Evolutionary conservation across 1,284 basidiomycete species (phyloP).

Genomic region (Boletus albobrunnescens): DNA sequence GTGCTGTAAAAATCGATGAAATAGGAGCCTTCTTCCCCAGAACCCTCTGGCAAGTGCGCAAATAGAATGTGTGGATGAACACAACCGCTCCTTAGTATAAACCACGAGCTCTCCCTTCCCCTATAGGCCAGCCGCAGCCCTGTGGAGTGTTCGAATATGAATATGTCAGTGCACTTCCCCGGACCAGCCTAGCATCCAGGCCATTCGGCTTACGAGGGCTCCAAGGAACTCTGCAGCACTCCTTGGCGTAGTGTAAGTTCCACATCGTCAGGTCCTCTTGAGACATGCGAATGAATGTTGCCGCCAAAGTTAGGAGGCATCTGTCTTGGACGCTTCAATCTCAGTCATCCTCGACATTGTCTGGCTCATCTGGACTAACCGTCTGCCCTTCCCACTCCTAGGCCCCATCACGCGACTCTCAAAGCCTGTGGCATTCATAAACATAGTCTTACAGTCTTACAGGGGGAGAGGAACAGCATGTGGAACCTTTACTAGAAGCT

Average conservation of each 20-base stretch:
- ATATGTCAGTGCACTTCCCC: conserved; percentile 7
- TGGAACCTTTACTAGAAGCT: conserved; percentile 3
- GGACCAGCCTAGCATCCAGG: not conserved
- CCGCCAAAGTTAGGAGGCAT: conserved; percentile 37
- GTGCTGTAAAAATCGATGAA: not conserved
- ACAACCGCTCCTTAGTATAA: conserved; percentile 6
- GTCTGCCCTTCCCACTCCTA: no score
- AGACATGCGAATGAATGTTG: conserved; percentile 27
- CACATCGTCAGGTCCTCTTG: conserved; percentile 33
- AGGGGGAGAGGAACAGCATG: conserved; percentile 13
- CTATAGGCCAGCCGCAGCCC: conserved; percentile 18
- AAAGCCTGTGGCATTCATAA: conserved; percentile 11
- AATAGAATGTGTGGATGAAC: conserved; percentile 18
- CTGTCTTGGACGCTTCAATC: no score
- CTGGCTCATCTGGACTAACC: no score
- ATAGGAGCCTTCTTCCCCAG: not conserved
- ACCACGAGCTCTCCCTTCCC: not conserved
- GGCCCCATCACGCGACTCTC: not conserved
- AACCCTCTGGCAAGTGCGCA: not conserved
- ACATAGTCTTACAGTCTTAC: conserved; percentile 18
- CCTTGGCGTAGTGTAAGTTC: conserved; percentile 30
- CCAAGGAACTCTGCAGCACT: conserved; percentile 31
- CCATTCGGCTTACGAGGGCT: conserved; percentile 26
- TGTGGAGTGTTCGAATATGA: conserved; percentile 2
- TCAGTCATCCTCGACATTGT: no score